Percentiles rank a stretch among this genome's conserved stretches.
Conservation (phyloP, 305 asterid genomes). For the Ilex paraguariensis region DNA sequence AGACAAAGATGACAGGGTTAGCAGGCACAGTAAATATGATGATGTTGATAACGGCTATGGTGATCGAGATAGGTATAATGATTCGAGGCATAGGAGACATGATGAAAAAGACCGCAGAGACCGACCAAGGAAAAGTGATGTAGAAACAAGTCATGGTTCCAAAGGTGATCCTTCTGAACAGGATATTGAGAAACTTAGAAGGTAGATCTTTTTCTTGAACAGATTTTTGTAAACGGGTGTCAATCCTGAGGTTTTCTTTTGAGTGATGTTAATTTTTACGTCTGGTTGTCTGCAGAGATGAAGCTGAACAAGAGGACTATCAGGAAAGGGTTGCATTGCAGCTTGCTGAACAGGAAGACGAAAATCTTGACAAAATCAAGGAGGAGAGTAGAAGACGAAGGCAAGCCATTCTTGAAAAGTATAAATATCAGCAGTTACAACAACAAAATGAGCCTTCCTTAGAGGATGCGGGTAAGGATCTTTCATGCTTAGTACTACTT, state of each 20-base stretch:
- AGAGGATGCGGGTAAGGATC: constrained; percentile 32
- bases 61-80: constrained; percentile 37
- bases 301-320: constrained; percentile 68
- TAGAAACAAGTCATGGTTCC: constrained; percentile 23
- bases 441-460: constrained; percentile 29
- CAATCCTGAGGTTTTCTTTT: background rate
- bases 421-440: constrained; percentile 42
- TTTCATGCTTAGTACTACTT: background rate
- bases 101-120: constrained; percentile 40
- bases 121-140: constrained; percentile 31
- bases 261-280: constrained; percentile 10
- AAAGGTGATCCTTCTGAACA: constrained; percentile 27
- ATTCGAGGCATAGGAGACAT: constrained; percentile 51
- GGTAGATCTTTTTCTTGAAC: constrained; percentile 36
- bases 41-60: constrained; percentile 37
- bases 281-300: constrained; percentile 50
- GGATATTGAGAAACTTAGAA: constrained; percentile 31
- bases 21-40: constrained; percentile 40
- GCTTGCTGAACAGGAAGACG: constrained; percentile 91
- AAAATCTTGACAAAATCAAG: constrained; percentile 79
- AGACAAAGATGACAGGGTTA: constrained; percentile 43
- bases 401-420: constrained; percentile 88
- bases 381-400: constrained; percentile 95
- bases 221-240: constrained; percentile 1
- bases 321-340: constrained; percentile 67